Percentiles rank a stretch among this genome's conserved stretches.
Conservation (phyloP, 192 early-diverging fungal genomes). For the Linnemannia hyalina region DNA sequence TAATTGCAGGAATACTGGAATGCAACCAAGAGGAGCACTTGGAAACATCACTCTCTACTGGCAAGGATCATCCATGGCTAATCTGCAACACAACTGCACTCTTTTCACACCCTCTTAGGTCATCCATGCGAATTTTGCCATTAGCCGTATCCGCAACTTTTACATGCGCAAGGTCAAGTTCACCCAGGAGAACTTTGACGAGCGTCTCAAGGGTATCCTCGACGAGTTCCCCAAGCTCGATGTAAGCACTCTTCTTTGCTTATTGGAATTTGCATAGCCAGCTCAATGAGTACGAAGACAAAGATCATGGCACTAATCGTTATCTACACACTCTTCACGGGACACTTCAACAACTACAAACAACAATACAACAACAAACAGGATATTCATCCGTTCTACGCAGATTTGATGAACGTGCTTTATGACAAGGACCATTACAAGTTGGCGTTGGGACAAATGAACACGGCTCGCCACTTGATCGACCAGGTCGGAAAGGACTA, state of each 20-base stretch:
- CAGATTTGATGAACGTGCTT: slow-evolving; percentile 99
- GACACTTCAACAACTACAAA: neutral
- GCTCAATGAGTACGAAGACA: neutral
- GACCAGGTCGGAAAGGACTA: slow-evolving; percentile 99
- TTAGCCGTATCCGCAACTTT: slow-evolving; percentile 96
- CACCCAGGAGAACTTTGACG: slow-evolving; percentile 96
- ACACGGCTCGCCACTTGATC: slow-evolving; percentile 97
- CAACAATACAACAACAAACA: slow-evolving; percentile 35
- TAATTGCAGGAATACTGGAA: slow-evolving; percentile 24
- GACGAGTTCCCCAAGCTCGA: slow-evolving; percentile 98
- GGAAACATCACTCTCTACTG: slow-evolving; percentile 14
- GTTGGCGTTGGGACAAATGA: slow-evolving; percentile 97
- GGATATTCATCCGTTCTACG: slow-evolving; percentile 99
- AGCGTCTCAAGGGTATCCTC: slow-evolving; percentile 94
- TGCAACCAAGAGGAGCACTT: slow-evolving; percentile 94
- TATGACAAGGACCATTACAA: slow-evolving; percentile 99
- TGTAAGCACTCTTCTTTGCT: slow-evolving; percentile 61
- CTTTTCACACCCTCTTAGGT: slow-evolving; percentile 48
- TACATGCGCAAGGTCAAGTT: slow-evolving; percentile 99
- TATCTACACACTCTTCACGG: neutral
- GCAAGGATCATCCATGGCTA: neutral
- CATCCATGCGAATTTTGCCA: slow-evolving; percentile 97
- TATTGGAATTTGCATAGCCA: neutral
- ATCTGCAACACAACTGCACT: neutral
- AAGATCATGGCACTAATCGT: neutral